Conservation (phyloP, 306 rosid species). For the Citrullus mucosospermus region DNA sequence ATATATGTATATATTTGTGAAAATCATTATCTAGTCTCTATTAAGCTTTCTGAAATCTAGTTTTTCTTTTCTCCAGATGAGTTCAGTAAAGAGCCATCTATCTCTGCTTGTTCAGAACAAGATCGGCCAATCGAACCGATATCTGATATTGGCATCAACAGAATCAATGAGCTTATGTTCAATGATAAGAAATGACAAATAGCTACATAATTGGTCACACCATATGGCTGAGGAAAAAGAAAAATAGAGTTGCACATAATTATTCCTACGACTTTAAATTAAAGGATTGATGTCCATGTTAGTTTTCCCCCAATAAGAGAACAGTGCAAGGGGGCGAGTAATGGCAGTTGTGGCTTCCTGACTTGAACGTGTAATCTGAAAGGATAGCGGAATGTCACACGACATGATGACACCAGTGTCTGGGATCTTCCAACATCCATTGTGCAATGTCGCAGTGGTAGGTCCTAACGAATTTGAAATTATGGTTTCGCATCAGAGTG, state of each 20-base stretch:
- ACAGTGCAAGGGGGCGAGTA: not conserved
- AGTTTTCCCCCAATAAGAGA: not conserved
- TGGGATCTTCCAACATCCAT: not conserved
- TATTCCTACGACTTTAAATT: not conserved
- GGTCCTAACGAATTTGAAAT: not conserved
- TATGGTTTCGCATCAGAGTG: not conserved
- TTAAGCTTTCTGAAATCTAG: not conserved
- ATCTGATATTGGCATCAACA: slow-evolving; percentile 49
- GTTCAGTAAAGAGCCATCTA: slow-evolving; percentile 59
- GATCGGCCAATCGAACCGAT: slow-evolving; percentile 69
- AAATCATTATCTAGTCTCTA: not conserved
- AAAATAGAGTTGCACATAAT: not conserved
- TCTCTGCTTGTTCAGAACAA: slow-evolving; percentile 19
- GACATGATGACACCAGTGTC: not conserved
- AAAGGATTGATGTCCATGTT: not conserved
- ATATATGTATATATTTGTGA: not conserved
- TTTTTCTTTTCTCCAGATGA: slow-evolving; percentile 44
- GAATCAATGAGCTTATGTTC: slow-evolving; percentile 64
- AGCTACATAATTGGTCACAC: not conserved
- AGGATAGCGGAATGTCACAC: not conserved
- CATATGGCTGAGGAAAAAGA: not conserved
- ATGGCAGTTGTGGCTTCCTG: not conserved
- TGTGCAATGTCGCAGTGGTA: not conserved
- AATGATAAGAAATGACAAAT: slow-evolving; percentile 1
- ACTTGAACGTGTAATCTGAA: not conserved